Conservation (phyloP, 805 yeast species). For the Yueomyces sinensis region DNA sequence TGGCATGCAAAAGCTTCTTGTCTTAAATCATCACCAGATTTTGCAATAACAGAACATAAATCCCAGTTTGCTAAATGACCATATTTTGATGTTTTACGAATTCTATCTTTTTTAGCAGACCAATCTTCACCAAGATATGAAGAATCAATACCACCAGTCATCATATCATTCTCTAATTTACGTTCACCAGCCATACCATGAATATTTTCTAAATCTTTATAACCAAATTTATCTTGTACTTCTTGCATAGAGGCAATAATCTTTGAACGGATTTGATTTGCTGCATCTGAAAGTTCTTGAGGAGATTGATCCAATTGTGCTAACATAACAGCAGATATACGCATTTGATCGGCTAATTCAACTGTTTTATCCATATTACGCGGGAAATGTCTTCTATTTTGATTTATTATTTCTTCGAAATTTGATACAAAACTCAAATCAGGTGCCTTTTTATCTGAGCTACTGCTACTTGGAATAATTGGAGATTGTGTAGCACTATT, state of each 20-base stretch:
- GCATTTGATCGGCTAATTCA: conserved; percentile 78
- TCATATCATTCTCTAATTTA: conserved; percentile 82
- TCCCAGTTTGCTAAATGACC: conserved; percentile 94
- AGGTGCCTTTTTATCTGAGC: conserved; percentile 24
- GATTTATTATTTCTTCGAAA: conserved; percentile 17
- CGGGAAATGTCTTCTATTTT: conserved; percentile 6
- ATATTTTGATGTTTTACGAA: conserved; percentile 60
- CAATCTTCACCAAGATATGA: conserved; percentile 87
- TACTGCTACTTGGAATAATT: conserved; percentile 18
- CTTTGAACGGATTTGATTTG: conserved; percentile 57
- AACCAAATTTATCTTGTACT: conserved; percentile 53
- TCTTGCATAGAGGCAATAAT: conserved; percentile 64
- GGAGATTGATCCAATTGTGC: conserved; percentile 68
- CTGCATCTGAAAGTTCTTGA: conserved; percentile 31
- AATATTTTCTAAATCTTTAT: conserved; percentile 35
- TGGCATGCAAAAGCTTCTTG: conserved; percentile 99
- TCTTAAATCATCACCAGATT: conserved; percentile 89
- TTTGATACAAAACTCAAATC: conserved; percentile 27
- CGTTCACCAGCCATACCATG: conserved; percentile 80
- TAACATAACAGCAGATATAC: conserved; percentile 91
- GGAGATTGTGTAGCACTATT: conserved; percentile 30
- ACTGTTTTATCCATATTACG: conserved; percentile 23
- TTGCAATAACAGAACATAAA: conserved; percentile 85
- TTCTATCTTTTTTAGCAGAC: conserved; percentile 69
- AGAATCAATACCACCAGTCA: conserved; percentile 56